phyloP scores from a whole-genome alignment of 352 stramenopile genomes.

The Saprolegnia diclina region DNA sequence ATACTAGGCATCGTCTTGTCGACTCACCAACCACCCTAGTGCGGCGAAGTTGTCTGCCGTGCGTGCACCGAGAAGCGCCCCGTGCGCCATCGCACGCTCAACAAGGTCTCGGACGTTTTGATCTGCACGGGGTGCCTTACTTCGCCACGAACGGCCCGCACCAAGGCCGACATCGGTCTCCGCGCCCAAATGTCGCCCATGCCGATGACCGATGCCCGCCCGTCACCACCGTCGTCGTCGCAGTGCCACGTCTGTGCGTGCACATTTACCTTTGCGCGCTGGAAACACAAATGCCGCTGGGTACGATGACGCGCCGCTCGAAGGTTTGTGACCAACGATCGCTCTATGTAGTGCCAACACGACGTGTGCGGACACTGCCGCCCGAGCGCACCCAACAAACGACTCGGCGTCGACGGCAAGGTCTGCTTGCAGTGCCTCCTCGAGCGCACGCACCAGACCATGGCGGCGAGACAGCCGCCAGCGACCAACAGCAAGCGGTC shows the following conservation, averaged over 20 bases:
- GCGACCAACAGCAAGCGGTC: not conserved
- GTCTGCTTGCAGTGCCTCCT: slow-evolving; percentile 4
- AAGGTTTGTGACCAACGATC: not conserved
- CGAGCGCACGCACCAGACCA: not conserved
- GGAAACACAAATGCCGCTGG: slow-evolving; percentile 87
- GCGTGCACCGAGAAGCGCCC: slow-evolving; percentile 10
- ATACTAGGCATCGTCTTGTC: no score
- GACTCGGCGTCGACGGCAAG: slow-evolving; percentile 5
- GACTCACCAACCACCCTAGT: no score
- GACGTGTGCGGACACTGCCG: slow-evolving; percentile 77
- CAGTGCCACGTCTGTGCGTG: slow-evolving; percentile 79
- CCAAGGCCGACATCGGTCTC: no score
- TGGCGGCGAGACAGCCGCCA: not conserved
- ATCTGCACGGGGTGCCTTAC: not conserved
- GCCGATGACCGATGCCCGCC: not conserved
- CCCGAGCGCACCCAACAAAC: not conserved
- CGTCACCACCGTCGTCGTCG: not conserved
- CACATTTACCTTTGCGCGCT: slow-evolving; percentile 81
- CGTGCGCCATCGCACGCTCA: not conserved
- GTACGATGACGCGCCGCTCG: slow-evolving; percentile 28
- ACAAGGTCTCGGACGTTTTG: not conserved
- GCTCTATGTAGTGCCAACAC: slow-evolving; percentile 54
- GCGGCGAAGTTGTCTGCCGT: slow-evolving; percentile 24
- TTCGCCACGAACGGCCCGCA: not conserved
- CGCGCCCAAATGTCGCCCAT: no score